A percentile compares a stretch with the other conserved stretches of the same genome.
phyloP scores from a whole-genome alignment of 805 yeast species.

The Phaffomyces thermotolerans region DNA sequence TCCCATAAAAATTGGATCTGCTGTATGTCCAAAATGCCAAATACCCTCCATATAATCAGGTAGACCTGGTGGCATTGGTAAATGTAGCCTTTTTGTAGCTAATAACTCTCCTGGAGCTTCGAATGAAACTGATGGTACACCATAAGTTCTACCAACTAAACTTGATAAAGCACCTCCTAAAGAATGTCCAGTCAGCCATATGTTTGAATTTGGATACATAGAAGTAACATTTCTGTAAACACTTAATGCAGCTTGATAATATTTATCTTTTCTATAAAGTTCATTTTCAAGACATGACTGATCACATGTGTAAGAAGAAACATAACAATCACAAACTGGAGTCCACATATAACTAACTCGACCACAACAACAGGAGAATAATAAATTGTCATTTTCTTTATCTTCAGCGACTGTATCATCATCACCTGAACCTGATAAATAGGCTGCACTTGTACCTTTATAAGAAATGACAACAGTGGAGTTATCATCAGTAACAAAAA shows the following conservation, averaged over 20 bases:
- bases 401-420: conserved; percentile 82
- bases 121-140: conserved; percentile 82
- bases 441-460: conserved; percentile 90
- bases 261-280: conserved; percentile 65
- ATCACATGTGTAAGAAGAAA: conserved; percentile 77
- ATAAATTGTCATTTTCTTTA: conserved; percentile 76
- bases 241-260: conserved; percentile 72
- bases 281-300: conserved; percentile 80
- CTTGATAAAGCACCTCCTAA: conserved; percentile 85
- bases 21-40: conserved; percentile 96
- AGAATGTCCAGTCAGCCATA: conserved; percentile 95
- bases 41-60: conserved; percentile 72
- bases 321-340: conserved; percentile 91
- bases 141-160: conserved; percentile 80
- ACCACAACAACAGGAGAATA: conserved; percentile 96
- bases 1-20: conserved; percentile 95
- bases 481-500: conserved; percentile 60
- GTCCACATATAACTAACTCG: conserved; percentile 87
- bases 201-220: conserved; percentile 59
- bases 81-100: conserved; percentile 76
- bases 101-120: conserved; percentile 91
- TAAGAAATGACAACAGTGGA: conserved; percentile 65
- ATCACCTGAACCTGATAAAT: conserved; percentile 65
- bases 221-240: conserved; percentile 64
- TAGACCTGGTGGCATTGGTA: conserved; percentile 90